Percentiles rank a stretch among this genome's conserved stretches.
Conservation (phyloP, 805 yeast genomes). For the Teunomyces atbi region DNA sequence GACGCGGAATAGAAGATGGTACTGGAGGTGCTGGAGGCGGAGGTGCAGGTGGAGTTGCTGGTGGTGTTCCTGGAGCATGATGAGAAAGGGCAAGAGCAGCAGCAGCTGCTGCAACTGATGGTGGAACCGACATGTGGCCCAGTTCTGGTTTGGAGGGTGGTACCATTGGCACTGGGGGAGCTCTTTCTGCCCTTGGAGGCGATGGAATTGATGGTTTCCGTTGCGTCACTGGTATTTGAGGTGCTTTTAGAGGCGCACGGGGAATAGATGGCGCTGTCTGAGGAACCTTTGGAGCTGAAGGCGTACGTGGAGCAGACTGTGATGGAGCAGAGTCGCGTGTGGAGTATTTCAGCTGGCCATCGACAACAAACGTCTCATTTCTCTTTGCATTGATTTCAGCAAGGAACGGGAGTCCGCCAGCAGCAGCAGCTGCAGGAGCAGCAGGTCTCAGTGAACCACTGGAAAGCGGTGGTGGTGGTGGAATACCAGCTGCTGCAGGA, state of each 20-base stretch:
- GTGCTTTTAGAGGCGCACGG: not conserved
- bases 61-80: slow-evolving; percentile 11
- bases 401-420: slow-evolving; percentile 47
- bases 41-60: slow-evolving; percentile 17
- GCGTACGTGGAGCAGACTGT: not conserved
- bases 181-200: slow-evolving; percentile 7
- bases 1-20: slow-evolving; percentile 12
- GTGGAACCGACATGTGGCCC: slow-evolving; percentile 5
- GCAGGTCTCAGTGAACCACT: slow-evolving; percentile 9
- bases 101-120: slow-evolving; percentile 10
- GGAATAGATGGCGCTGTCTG: not conserved
- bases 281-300: slow-evolving; percentile 1
- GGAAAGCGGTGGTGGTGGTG: slow-evolving; percentile 12
- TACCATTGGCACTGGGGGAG: slow-evolving; percentile 1
- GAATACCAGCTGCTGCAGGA: slow-evolving; percentile 15
- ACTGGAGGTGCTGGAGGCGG: slow-evolving; percentile 23
- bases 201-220: slow-evolving; percentile 4
- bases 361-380: slow-evolving; percentile 47
- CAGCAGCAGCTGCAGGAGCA: slow-evolving; percentile 31
- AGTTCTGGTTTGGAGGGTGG: not conserved
- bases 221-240: slow-evolving; percentile 3
- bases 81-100: slow-evolving; percentile 11
- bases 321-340: slow-evolving; percentile 5
- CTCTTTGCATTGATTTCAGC: slow-evolving; percentile 50
- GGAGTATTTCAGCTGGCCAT: slow-evolving; percentile 21